A percentile compares a stretch with the other conserved stretches of the same genome.
These are phyloP conservation scores for Nicotiana knightiana DNA, from an alignment of 257 asterid genomes.

Conservation along the genomic window DNA sequence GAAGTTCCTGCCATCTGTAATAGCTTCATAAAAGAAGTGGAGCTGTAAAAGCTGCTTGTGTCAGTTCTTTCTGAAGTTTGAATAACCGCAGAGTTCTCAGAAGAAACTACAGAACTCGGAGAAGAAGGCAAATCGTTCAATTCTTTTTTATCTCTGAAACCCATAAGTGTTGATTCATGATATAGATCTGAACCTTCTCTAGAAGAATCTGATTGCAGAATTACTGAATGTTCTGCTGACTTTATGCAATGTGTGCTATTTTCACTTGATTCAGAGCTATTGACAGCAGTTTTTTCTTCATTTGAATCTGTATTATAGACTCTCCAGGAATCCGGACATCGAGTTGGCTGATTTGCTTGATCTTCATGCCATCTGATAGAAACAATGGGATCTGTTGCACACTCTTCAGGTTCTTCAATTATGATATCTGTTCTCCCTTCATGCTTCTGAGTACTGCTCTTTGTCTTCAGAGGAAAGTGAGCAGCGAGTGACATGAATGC, in stretches of 20 bases:
- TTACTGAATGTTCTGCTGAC: constrained; percentile 25
- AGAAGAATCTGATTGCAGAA: constrained; percentile 31
- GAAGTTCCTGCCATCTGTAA: constrained; percentile 44
- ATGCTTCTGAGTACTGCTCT: constrained; percentile 25
- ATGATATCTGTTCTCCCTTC: constrained; percentile 28
- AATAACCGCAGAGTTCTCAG: constrained; percentile 53
- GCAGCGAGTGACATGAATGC: constrained; percentile 54
- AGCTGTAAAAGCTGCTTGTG: constrained; percentile 20
- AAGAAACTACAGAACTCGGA: constrained; percentile 54
- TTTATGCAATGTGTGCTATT: constrained; percentile 22
- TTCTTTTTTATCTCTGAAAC: constrained; percentile 39
- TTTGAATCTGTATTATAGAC: constrained; percentile 26
- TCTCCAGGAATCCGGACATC: constrained; percentile 28
- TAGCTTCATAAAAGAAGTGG: constrained; percentile 50
- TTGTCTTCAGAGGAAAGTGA: constrained; percentile 34
- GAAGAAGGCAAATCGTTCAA: constrained; percentile 56
- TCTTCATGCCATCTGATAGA: constrained; percentile 35
- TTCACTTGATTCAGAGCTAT: constrained; percentile 18
- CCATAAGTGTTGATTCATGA: constrained; percentile 32
- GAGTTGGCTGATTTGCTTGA: constrained; percentile 23
- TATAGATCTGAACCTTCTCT: constrained; percentile 28
- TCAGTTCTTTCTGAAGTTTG: constrained; percentile 45
- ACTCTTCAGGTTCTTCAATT: constrained; percentile 39
- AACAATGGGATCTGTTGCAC: constrained; percentile 37
- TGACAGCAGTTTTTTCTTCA: constrained; percentile 27